Conservation (phyloP, 2,329 filamentous ascomycete species). For the Cladosporium colombiae region DNA sequence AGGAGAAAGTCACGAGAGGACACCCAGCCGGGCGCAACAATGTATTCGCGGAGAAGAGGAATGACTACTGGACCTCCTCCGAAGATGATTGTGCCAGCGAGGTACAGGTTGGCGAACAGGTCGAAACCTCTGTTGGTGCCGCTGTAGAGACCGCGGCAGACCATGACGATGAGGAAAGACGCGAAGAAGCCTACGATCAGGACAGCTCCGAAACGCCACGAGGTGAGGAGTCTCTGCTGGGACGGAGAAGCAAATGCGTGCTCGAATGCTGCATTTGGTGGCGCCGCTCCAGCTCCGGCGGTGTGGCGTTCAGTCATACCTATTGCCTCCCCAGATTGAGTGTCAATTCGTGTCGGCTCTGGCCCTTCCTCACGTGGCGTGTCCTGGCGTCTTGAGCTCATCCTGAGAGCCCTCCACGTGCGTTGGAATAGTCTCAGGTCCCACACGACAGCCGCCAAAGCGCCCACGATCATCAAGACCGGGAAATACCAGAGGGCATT, state of each 20-base stretch:
- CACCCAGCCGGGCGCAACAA: slow-evolving; percentile 71
- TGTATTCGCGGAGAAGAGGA: slow-evolving; percentile 44
- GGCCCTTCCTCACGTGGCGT: not conserved
- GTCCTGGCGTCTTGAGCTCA: not conserved
- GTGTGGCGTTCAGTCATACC: not conserved
- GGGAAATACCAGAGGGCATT: slow-evolving; percentile 77
- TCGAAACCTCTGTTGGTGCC: slow-evolving; percentile 53
- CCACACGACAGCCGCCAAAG: slow-evolving; percentile 55
- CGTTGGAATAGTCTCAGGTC: slow-evolving; percentile 44
- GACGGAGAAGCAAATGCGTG: not conserved
- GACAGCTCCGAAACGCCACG: slow-evolving; percentile 37
- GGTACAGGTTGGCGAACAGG: slow-evolving; percentile 72
- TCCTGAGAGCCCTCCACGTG: slow-evolving; percentile 4
- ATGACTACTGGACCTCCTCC: slow-evolving; percentile 50
- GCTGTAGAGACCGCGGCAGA: slow-evolving; percentile 45
- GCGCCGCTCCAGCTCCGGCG: slow-evolving; percentile 50
- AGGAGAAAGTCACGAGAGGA: slow-evolving; percentile 70
- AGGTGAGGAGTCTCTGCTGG: slow-evolving; percentile 5
- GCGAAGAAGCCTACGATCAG: slow-evolving; percentile 52
- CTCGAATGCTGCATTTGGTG: slow-evolving; percentile 5
- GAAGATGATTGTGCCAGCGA: slow-evolving; percentile 64
- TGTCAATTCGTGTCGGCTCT: not conserved
- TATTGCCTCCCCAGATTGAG: not conserved
- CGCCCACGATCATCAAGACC: slow-evolving; percentile 59
- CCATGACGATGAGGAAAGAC: slow-evolving; percentile 59